These are phyloP conservation scores for Daedalea quercina DNA, from an alignment of 768 basidiomycete species.

Conservation along the genomic window DNA sequence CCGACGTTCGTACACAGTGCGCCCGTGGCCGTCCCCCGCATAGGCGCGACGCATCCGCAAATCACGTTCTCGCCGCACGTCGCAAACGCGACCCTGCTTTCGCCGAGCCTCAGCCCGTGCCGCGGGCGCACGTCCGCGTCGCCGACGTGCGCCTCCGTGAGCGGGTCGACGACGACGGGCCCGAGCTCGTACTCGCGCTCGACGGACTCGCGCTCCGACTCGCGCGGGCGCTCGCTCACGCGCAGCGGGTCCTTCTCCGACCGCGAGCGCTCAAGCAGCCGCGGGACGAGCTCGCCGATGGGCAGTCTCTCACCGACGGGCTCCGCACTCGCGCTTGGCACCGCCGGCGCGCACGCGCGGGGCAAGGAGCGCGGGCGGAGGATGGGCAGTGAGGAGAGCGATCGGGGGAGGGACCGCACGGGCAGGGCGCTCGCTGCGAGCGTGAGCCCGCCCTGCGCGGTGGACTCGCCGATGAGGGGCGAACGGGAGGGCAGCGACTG, in stretches of 20 bases:
- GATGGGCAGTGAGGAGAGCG: constrained; percentile 16
- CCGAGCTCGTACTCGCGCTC: constrained; percentile 24
- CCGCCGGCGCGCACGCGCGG: constrained; percentile 7
- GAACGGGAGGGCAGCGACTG: constrained; percentile 9
- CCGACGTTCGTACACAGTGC: constrained; percentile 4
- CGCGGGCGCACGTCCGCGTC: constrained; percentile 16
- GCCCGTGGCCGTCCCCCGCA: constrained; percentile 18
- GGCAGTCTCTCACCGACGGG: constrained; percentile 30
- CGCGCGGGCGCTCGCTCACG: constrained; percentile 49
- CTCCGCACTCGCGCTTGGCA: constrained; percentile 19
- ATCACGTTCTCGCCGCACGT: constrained; percentile 25
- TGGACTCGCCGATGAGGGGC: constrained; percentile 18
- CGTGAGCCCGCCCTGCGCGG: constrained; percentile 30
- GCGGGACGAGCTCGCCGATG: constrained; percentile 25
- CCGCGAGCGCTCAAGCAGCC: constrained; percentile 39
- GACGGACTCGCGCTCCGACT: constrained; percentile 21
- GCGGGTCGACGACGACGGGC: constrained; percentile 19
- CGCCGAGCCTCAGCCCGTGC: constrained; percentile 14
- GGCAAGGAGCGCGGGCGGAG: constrained; percentile 12
- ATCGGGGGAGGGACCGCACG: constrained; percentile 37
- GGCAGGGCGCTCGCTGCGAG: constrained; percentile 34
- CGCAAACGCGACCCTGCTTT: constrained; percentile 19
- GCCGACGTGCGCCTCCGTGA: constrained; percentile 12
- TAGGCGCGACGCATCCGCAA: constrained; percentile 25
- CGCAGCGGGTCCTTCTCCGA: constrained; percentile 49